Conservation (phyloP, 441 rosid species). For the Croton setiger region DNA sequence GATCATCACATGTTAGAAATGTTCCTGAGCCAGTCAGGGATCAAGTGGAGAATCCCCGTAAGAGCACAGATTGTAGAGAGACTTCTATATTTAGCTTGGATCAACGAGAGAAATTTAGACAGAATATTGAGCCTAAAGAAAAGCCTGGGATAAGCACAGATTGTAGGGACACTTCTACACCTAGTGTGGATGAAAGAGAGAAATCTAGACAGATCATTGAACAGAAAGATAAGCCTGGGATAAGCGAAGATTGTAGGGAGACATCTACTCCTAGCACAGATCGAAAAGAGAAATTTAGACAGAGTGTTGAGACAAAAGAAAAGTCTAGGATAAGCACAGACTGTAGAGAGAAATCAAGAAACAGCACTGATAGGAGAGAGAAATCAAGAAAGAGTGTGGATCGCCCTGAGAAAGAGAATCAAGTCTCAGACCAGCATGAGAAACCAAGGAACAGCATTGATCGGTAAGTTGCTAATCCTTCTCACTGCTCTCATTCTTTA, state of each 20-base stretch:
- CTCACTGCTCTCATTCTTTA: background rate
- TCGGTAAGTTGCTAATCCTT: conserved; percentile 40
- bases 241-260: conserved; percentile 66
- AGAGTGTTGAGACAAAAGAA: conserved; percentile 48
- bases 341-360: conserved; percentile 52
- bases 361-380: conserved; percentile 54
- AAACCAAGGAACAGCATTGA: conserved; percentile 81
- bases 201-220: conserved; percentile 35
- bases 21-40: conserved; percentile 32
- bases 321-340: conserved; percentile 48
- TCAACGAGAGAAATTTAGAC: conserved; percentile 52
- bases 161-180: conserved; percentile 43
- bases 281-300: conserved; percentile 52
- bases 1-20: conserved; percentile 37
- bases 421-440: conserved; percentile 45
- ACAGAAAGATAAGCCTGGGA: conserved; percentile 45
- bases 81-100: conserved; percentile 38
- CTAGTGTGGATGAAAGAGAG: conserved; percentile 51
- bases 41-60: conserved; percentile 45
- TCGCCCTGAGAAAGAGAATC: conserved; percentile 32
- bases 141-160: conserved; percentile 48
- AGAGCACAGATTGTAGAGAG: conserved; percentile 67
- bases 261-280: conserved; percentile 38
- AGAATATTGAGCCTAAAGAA: conserved; percentile 49
- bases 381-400: conserved; percentile 48